Base-by-base conservation (phyloP, 768 basidiomycete genomes). In the Tricholoma hemisulphureum region DNA sequence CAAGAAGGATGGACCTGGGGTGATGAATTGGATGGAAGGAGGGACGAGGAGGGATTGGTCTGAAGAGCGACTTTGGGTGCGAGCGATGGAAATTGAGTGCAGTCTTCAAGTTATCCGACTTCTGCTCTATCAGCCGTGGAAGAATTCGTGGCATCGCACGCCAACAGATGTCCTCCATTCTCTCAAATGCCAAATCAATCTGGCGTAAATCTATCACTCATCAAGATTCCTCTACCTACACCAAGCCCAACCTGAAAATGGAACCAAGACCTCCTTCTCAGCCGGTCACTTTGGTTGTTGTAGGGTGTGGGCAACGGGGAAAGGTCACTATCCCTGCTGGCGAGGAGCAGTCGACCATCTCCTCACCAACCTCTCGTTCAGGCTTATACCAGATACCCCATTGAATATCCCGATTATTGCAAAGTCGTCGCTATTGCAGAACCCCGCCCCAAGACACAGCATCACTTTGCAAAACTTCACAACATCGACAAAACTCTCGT, bases 291-390 rank as follows among this genome's bases (percentile, higher is more conserved):
- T 63, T 95, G 32, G 91, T 85, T 13, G 75, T 95, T 58, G 71
- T 95, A 29, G 93, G 93, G 18, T 92, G 91, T 64, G 93, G 93
- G 6, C 86, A 90, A 68, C 84, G 93, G 55, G 93, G 93, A 53
- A 80, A 78, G 75, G 92, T 91, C 59, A 32, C 11, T 29, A 34
- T 24, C 32, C 8, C 4, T 6, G 21, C 2, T 6, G 10, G 14
- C 50, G 24, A 28, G 4, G 0, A n/a, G 1, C 7, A 14, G 9
- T 7, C 21, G 10, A 9, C 35, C 23, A 50, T n/a, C 53, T 14
- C 8, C 16, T 49, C 9, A 51, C 31, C 26, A 51, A 16, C 35
- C 6, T 21, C 13, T 51, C 13, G 50, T 8, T 7, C 59, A 93
- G 87, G 71, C 68, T 20, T 95, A 94, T 62, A 79, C 87, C 0